phyloP scores from a whole-genome alignment of 1,139 yeast genomes.

The Geotrichum fermentans region DNA sequence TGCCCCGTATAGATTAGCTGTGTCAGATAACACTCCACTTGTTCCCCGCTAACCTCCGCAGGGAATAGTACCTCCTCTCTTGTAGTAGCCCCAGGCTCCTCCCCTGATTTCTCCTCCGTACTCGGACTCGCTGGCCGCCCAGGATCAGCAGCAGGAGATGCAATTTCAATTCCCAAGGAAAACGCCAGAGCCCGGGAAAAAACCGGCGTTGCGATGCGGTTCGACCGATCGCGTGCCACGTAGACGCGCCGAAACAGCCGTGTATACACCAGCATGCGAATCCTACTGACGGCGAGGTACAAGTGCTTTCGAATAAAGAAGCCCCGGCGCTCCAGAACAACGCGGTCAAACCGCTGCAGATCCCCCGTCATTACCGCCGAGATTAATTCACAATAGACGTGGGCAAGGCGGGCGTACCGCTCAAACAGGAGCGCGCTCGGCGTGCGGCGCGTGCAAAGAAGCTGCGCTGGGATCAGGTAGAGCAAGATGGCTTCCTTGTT shows the following conservation, averaged over 20 bases:
- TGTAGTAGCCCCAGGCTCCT: too few species aligned
- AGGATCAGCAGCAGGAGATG: too few species aligned
- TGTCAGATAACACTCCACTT: constrained; percentile 69
- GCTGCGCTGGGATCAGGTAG: constrained; percentile 38
- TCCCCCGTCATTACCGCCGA: constrained; percentile 53
- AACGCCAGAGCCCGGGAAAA: constrained; percentile 48
- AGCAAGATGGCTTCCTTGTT: constrained; percentile 39
- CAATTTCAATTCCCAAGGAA: constrained; percentile 22
- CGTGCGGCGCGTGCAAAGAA: constrained; percentile 28
- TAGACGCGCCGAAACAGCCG: constrained; percentile 51
- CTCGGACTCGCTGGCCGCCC: too few species aligned
- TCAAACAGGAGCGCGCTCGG: constrained; percentile 43
- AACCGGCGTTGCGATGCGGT: constrained; percentile 47
- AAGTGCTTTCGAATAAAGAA: constrained; percentile 57
- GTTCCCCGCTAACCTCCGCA: constrained; percentile 39
- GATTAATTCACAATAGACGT: constrained; percentile 49
- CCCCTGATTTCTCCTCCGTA: too few species aligned
- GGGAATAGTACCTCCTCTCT: too few species aligned
- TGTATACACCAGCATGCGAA: constrained; percentile 51
- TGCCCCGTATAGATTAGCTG: constrained; percentile 56
- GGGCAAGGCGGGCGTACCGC: constrained; percentile 25
- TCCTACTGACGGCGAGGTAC: constrained; percentile 55
- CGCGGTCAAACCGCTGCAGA: constrained; percentile 45
- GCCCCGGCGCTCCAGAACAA: constrained; percentile 44
- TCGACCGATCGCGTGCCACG: constrained; percentile 35